These are phyloP conservation scores for Platanthera zijinensis DNA, from an alignment of 106 monocot species.

Conservation along the genomic window DNA sequence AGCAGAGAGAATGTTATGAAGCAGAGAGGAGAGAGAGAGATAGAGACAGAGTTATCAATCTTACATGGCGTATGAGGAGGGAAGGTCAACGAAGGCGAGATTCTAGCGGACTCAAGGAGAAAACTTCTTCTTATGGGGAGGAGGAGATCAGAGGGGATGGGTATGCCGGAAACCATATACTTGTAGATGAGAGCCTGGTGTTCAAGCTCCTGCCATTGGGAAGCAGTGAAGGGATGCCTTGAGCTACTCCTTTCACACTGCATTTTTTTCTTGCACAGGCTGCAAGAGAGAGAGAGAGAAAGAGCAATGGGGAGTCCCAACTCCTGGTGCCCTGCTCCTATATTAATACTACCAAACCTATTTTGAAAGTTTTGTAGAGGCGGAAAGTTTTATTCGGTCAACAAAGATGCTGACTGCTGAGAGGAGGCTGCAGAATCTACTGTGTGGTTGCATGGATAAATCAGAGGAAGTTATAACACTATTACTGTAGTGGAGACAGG, in stretches of 20 bases:
- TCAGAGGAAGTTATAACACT: slow-evolving; percentile 6
- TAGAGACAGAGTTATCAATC: not conserved
- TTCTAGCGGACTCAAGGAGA: slow-evolving; percentile 15
- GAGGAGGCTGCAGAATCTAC: slow-evolving; percentile 42
- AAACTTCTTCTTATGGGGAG: slow-evolving; percentile 40
- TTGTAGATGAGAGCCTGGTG: slow-evolving; percentile 65
- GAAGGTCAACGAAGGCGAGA: slow-evolving; percentile 8
- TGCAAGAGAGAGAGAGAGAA: not conserved
- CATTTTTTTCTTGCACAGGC: slow-evolving; percentile 4
- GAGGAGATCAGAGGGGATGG: slow-evolving; percentile 59
- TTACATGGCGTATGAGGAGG: slow-evolving; percentile 7
- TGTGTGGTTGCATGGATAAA: slow-evolving; percentile 25
- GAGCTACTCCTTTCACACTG: slow-evolving; percentile 19
- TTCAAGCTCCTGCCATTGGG: slow-evolving; percentile 64
- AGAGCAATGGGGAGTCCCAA: not conserved
- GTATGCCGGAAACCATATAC: slow-evolving; percentile 48
- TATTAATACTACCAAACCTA: not conserved
- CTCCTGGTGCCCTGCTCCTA: not conserved
- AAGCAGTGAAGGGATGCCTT: slow-evolving; percentile 50
- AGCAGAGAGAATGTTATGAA: too few relatives aligned
- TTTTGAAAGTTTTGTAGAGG: slow-evolving; percentile 9
- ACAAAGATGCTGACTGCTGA: slow-evolving; percentile 15
- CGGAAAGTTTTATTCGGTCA: slow-evolving; percentile 51
- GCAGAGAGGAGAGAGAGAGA: not conserved
- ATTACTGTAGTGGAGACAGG: not conserved